Percentiles rank a stretch among this genome's conserved stretches.
These are phyloP conservation scores for Helminthosporium solani DNA, from an alignment of 2,329 filamentous ascomycete species.

Conservation along the genomic window DNA sequence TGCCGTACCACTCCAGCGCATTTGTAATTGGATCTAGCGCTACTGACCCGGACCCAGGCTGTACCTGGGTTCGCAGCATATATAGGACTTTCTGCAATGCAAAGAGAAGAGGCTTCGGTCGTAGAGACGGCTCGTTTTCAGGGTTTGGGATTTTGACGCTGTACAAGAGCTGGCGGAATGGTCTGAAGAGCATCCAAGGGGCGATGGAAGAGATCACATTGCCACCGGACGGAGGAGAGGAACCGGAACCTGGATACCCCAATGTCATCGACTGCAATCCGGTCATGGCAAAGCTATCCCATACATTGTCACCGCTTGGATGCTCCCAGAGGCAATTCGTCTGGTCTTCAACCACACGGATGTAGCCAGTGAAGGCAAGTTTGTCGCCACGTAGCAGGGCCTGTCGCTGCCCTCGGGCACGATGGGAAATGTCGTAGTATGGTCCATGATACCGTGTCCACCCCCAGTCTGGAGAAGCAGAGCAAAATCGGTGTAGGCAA, in stretches of 20 bases:
- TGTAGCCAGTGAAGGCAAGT: slow-evolving; percentile 62
- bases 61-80: slow-evolving; percentile 48
- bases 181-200: slow-evolving; percentile 60
- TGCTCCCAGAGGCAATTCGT: slow-evolving; percentile 64
- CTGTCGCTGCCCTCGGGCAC: slow-evolving; percentile 59
- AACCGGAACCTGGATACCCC: slow-evolving; percentile 24
- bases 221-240: slow-evolving; percentile 31
- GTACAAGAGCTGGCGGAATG: slow-evolving; percentile 59
- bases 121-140: slow-evolving; percentile 46
- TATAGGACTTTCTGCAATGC: slow-evolving; percentile 56
- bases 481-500: slow-evolving; percentile 61
- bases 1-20: slow-evolving; percentile 45
- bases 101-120: slow-evolving; percentile 53
- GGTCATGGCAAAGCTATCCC: slow-evolving; percentile 59
- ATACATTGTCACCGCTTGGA: slow-evolving; percentile 54
- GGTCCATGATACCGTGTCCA: slow-evolving; percentile 64
- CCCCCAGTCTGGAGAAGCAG: slow-evolving; percentile 61
- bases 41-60: slow-evolving; percentile 38
- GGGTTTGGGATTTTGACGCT: slow-evolving; percentile 50
- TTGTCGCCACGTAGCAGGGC: slow-evolving; percentile 62
- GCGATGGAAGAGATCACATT: slow-evolving; percentile 57
- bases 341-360: slow-evolving; percentile 61
- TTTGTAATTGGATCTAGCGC: slow-evolving; percentile 38
- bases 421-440: slow-evolving; percentile 58
- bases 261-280: slow-evolving; percentile 54